Percentiles rank a stretch among this genome's conserved stretches.
Evolutionary conservation across 257 asterid species (phyloP).

Genomic region (Linderniella brevidens): DNA sequence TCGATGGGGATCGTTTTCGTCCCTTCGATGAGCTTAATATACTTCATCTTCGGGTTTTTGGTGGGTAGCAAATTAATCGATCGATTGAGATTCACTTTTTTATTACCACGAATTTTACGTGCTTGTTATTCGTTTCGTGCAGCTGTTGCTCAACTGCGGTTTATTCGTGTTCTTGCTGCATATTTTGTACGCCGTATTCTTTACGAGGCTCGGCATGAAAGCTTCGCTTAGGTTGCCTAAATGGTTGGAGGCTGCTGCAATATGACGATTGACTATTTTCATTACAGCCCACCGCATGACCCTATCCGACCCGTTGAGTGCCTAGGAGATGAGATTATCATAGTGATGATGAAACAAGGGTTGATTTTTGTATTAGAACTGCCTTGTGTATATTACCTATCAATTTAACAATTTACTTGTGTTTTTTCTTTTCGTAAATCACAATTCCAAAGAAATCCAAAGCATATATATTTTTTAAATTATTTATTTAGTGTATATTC

Average conservation of each 20-base stretch:
- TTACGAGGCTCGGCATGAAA: constrained; percentile 70
- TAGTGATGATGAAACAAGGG: too few species aligned
- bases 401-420: too few species aligned
- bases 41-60: constrained; percentile 64
- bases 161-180: constrained; percentile 68
- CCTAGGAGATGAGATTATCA: too few species aligned
- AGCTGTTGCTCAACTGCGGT: constrained; percentile 75
- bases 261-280: constrained; percentile 11
- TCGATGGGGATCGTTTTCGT: constrained; percentile 42
- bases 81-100: not conserved
- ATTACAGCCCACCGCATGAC: too few species aligned
- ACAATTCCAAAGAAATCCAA: too few species aligned
- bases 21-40: constrained; percentile 69
- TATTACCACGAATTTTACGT: not conserved
- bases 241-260: constrained; percentile 66
- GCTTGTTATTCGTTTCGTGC: constrained; percentile 10
- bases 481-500: too few species aligned
- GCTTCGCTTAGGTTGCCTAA: constrained; percentile 53
- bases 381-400: too few species aligned
- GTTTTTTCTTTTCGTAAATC: too few species aligned
- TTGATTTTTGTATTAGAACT: too few species aligned
- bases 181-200: constrained; percentile 70
- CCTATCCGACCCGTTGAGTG: too few species aligned
- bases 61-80: constrained; percentile 20
- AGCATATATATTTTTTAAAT: too few species aligned